These are phyloP conservation scores for Brassica hybrid DNA, from an alignment of 441 rosid species.

Conservation along the genomic window DNA sequence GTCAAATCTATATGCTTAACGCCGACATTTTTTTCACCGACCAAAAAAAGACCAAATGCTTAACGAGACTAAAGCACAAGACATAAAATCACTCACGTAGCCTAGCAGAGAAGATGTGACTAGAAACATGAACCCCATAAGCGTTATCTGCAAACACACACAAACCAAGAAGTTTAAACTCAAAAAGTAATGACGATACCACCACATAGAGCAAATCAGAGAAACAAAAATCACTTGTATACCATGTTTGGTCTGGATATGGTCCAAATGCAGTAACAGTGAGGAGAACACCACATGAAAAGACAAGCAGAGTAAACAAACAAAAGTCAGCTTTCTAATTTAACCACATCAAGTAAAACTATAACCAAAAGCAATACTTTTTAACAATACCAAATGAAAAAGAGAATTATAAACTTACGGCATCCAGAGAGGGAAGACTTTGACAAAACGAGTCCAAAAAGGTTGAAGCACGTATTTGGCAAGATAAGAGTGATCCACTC, in stretches of 20 bases:
- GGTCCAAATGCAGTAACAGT: constrained; percentile 31
- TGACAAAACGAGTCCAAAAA: constrained; percentile 84
- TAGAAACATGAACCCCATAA: constrained; percentile 88
- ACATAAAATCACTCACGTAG: constrained; percentile 61
- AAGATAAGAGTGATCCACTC: constrained; percentile 83
- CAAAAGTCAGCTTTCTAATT: constrained; percentile 7
- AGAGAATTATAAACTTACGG: constrained; percentile 82
- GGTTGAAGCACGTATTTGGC: constrained; percentile 96
- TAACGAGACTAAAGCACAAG: constrained; percentile 8
- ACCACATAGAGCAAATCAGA: constrained; percentile 3
- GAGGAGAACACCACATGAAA: constrained; percentile 23
- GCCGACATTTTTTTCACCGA: no score
- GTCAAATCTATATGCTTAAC: not conserved
- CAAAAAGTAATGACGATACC: not conserved
- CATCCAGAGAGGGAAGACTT: constrained; percentile 97
- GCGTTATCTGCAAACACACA: constrained; percentile 74
- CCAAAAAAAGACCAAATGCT: constrained; percentile 1
- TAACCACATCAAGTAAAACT: constrained; percentile 6
- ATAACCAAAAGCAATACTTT: no score
- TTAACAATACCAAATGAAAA: no score
- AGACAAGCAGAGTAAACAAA: constrained; percentile 23
- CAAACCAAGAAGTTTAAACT: constrained; percentile 3
- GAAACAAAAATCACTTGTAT: constrained; percentile 41
- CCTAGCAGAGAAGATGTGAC: constrained; percentile 82
- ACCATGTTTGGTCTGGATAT: constrained; percentile 92